Percentiles rank a stretch among this genome's conserved stretches.
Conservation (phyloP, 495 filamentous ascomycete genomes). For the Penicillium cosmopolitanum region DNA sequence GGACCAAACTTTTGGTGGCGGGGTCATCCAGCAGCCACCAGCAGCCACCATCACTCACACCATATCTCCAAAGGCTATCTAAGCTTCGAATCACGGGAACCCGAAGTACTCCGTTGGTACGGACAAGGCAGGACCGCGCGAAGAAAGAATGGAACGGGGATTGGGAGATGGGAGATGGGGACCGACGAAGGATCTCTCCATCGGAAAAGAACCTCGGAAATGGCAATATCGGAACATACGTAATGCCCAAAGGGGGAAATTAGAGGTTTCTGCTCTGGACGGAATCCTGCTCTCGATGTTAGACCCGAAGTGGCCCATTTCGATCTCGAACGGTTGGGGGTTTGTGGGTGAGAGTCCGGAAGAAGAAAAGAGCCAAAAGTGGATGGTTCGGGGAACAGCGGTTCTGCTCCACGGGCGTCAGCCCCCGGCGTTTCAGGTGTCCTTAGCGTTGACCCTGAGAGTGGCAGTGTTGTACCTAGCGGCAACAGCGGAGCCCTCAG, state of each 20-base stretch:
- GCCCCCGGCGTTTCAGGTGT: slow-evolving; percentile 39
- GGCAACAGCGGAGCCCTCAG: slow-evolving; percentile 31
- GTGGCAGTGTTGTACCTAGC: slow-evolving; percentile 42
- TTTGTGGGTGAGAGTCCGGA: slow-evolving; percentile 4
- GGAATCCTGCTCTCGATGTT: background rate
- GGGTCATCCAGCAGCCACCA: slow-evolving; percentile 20
- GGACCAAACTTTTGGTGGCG: slow-evolving; percentile 23
- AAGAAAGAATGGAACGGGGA: background rate
- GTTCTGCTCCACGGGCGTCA: slow-evolving; percentile 5
- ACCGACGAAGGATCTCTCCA: background rate
- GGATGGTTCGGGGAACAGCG: slow-evolving; percentile 4
- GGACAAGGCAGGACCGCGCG: background rate
- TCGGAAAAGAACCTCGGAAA: background rate
- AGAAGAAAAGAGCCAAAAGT: slow-evolving; percentile 9
- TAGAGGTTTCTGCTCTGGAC: background rate
- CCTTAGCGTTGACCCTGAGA: slow-evolving; percentile 39
- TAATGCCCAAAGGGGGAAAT: background rate
- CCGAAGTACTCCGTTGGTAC: slow-evolving; percentile 1
- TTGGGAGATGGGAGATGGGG: background rate
- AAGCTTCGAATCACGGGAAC: background rate
- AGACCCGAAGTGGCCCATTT: slow-evolving; percentile 6
- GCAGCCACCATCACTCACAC: slow-evolving; percentile 14
- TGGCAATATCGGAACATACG: background rate
- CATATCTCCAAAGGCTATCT: slow-evolving; percentile 3
- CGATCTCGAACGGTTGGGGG: slow-evolving; percentile 24